Percentiles rank a stretch among this genome's conserved stretches.
These are phyloP conservation scores for Salix exigua DNA, from an alignment of 345 rosid genomes.

Conservation along the genomic window DNA sequence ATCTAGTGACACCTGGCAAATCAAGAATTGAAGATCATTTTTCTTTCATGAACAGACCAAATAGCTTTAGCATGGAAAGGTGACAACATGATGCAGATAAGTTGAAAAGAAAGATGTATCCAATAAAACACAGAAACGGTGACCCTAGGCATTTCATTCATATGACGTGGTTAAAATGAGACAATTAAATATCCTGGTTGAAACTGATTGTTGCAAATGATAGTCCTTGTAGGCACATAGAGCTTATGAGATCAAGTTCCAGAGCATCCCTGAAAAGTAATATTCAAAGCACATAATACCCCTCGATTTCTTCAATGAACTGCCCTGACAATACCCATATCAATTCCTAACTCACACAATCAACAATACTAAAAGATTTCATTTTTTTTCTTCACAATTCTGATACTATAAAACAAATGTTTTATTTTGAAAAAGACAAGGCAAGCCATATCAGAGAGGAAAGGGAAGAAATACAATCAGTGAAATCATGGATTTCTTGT, in stretches of 20 bases:
- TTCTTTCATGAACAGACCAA: background rate
- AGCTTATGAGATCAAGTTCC: background rate
- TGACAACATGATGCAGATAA: background rate
- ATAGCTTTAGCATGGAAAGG: background rate
- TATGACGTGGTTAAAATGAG: background rate
- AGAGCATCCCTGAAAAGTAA: background rate
- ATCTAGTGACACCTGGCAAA: constrained; percentile 81
- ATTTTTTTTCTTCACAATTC: no score
- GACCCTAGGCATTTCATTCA: background rate
- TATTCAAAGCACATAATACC: background rate
- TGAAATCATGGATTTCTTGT: background rate
- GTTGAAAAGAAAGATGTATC: background rate
- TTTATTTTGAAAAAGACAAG: background rate
- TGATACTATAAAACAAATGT: background rate
- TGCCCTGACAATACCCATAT: background rate
- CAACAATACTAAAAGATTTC: background rate
- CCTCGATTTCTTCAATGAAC: background rate
- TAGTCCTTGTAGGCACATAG: background rate
- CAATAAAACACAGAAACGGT: background rate
- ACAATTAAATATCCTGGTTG: background rate
- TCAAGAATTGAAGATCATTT: constrained; percentile 7
- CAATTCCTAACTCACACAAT: no score
- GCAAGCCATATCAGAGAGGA: background rate
- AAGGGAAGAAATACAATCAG: background rate
- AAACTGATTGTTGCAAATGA: background rate